Evolutionary conservation across 73 alveolate species (phyloP).

Genomic region (Paramecium primaurelia): DNA sequence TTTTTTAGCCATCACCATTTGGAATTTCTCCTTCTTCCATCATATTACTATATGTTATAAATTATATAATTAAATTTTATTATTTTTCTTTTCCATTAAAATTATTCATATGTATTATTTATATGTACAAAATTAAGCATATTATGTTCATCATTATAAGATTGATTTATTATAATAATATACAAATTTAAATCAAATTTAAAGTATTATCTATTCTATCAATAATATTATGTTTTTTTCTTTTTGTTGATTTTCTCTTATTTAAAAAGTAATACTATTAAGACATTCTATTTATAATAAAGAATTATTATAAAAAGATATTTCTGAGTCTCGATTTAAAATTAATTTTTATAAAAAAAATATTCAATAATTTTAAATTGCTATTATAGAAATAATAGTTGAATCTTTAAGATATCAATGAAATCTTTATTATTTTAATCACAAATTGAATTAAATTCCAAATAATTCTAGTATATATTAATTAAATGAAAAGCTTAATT

Average conservation of each 20-base stretch:
- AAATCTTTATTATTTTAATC: neutral
- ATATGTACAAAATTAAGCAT: no score
- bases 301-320: neutral
- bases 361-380: neutral
- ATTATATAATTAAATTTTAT: neutral
- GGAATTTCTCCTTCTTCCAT: neutral
- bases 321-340: neutral
- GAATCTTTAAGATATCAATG: neutral
- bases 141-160: no score
- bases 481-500: neutral
- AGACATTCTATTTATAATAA: neutral
- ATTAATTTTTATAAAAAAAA: neutral
- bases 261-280: neutral
- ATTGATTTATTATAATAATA: no score
- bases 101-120: neutral
- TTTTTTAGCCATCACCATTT: neutral
- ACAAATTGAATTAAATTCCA: neutral
- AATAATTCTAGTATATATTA: neutral
- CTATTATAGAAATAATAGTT: no score
- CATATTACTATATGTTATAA: neutral
- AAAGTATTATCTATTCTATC: no score
- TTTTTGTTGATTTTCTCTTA: neutral
- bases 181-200: no score
- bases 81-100: neutral
- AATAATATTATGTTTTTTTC: neutral